Percentiles rank a stretch among this genome's conserved stretches.
Evolutionary conservation across 768 basidiomycete species (phyloP).

Genomic region (Wakefieldia striispora): DNA sequence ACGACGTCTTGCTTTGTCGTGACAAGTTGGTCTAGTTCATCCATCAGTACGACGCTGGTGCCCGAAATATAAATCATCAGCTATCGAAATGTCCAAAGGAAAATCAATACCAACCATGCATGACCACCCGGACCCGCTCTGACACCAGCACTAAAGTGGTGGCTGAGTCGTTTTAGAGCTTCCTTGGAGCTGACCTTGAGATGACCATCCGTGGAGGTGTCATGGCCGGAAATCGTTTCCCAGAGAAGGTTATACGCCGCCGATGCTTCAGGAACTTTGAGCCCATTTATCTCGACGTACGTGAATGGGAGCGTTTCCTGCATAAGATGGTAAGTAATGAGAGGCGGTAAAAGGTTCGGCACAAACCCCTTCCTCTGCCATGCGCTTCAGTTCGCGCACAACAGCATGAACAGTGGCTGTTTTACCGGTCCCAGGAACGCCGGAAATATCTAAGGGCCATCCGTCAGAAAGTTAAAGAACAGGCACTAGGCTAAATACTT

Average conservation of each 20-base stretch:
- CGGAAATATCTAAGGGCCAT: constrained; percentile 76
- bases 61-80: constrained; percentile 4
- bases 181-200: constrained; percentile 74
- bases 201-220: constrained; percentile 58
- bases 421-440: constrained; percentile 98
- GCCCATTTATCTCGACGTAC: constrained; percentile 96
- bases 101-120: constrained; percentile 65
- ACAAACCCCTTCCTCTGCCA: constrained; percentile 78
- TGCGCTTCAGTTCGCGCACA: constrained; percentile 82
- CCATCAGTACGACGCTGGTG: constrained; percentile 90
- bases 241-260: constrained; percentile 90
- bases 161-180: constrained; percentile 73
- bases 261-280: constrained; percentile 89
- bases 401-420: constrained; percentile 97
- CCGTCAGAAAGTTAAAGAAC: neutral
- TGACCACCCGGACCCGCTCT: constrained; percentile 75
- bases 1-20: constrained; percentile 97
- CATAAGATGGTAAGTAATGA: neutral
- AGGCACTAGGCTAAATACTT: constrained; percentile 31
- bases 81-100: neutral
- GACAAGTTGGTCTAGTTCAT: constrained; percentile 95
- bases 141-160: constrained; percentile 68
- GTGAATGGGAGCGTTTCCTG: constrained; percentile 94
- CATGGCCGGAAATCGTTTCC: constrained; percentile 87
- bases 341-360: neutral